A percentile compares a stretch with the other conserved stretches of the same genome.
These are phyloP conservation scores for Onygenales sp. DNA, from an alignment of 2,329 filamentous ascomycete species.

Conservation along the genomic window DNA sequence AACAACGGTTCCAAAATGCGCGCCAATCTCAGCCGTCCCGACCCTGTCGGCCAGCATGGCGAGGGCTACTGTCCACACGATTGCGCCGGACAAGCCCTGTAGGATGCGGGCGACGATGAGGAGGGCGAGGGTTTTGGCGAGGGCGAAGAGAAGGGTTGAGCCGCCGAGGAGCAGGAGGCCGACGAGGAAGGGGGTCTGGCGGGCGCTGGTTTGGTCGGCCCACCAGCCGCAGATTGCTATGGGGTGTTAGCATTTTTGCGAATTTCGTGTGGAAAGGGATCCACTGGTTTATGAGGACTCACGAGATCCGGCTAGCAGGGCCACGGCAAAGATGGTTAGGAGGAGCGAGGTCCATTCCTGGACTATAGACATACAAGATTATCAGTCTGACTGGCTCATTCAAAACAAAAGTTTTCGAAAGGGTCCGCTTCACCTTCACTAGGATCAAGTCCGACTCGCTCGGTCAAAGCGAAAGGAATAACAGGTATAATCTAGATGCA, in stretches of 20 bases:
- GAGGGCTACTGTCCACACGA: conserved; percentile 52
- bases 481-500: conserved; percentile 3
- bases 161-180: conserved; percentile 45
- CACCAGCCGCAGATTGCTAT: conserved; percentile 36
- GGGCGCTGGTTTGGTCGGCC: conserved; percentile 44
- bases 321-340: conserved; percentile 60
- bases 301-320: conserved; percentile 51
- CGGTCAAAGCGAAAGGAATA: conserved; percentile 2
- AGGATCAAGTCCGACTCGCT: conserved; percentile 1
- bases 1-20: conserved; percentile 49
- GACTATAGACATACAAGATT: conserved; percentile 24
- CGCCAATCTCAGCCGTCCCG: conserved; percentile 46
- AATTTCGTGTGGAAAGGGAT: neutral
- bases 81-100: conserved; percentile 48
- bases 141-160: conserved; percentile 47
- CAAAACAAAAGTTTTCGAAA: neutral
- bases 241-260: neutral
- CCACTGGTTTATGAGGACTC: conserved; percentile 13
- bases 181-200: conserved; percentile 49
- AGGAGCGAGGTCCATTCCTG: conserved; percentile 67
- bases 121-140: conserved; percentile 39
- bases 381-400: conserved; percentile 7
- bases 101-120: conserved; percentile 45
- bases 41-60: conserved; percentile 53
- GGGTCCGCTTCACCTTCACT: neutral